Base-by-base conservation (phyloP, 2,329 filamentous ascomycete species). In the Rhytidhysteron rufulum region DNA sequence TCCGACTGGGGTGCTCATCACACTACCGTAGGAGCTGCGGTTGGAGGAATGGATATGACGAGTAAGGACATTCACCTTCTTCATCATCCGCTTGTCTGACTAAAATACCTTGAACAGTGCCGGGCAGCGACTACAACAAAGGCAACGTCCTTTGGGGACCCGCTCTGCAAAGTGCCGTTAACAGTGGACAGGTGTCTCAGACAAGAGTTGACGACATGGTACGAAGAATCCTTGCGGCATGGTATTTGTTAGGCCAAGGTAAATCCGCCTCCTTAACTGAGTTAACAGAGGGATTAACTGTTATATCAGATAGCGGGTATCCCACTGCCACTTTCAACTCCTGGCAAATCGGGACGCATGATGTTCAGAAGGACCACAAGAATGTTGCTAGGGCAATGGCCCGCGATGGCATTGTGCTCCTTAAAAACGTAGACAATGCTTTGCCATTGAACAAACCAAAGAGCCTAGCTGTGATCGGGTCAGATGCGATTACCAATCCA, bases 401-500 rank as follows among this genome's bases (percentile, higher is more conserved):
- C 10, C 57, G 70, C 9, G 72, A 74, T 39, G 66, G 68, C n/a
- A 74, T 72, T 31, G 65, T 74, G 16, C 47, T 75, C 7, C 53
- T 75, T 6, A 75, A 74, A 77, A 96, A 97, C 66, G 72, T 65
- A 21, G 72, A 73, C 3, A 82, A 82, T 11, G 74, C 75, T 2
- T 72, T 97, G 22, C 90, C 91, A 0, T 74, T 96, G n/a, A 82
- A 50, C 16, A 60, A 61, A 39, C 80, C 43, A 66, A 82, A 60
- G 86, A 91, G 51, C 89, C 39, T 78, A 20, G 63, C 62, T 9
- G 58, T 66, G 13, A 58, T 96, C 52, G 91, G 91, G 16, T 83
- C 88, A 37, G 91, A 97, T 63, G 86, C 89, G 13, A 86, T 86
- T 1, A 74, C 82, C 13, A 91, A 86, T 58, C 73, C 77, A 0